phyloP scores from a whole-genome alignment of 2,329 filamentous ascomycete species.

The Laburnicola sp. region DNA sequence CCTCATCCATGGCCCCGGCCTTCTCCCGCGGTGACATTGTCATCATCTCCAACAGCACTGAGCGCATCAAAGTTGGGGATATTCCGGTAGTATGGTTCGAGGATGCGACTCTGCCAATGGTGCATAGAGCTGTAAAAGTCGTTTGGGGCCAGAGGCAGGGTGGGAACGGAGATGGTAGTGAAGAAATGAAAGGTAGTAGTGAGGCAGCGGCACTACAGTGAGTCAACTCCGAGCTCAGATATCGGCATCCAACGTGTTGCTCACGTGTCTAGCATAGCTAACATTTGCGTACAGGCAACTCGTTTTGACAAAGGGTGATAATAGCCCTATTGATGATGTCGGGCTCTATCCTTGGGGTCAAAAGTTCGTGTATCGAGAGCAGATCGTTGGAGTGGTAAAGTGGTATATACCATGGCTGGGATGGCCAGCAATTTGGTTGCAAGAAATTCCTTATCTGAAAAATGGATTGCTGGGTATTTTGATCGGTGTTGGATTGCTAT shows the following conservation, averaged over 20 bases:
- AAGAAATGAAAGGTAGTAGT: no score
- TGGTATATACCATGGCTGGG: constrained; percentile 7
- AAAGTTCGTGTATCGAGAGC: background rate
- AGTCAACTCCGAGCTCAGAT: no score
- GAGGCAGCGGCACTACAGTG: no score
- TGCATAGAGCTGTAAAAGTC: constrained; percentile 25
- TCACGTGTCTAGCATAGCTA: background rate
- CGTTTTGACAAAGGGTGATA: constrained; percentile 11
- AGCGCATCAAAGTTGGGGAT: constrained; percentile 21
- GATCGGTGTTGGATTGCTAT: no score
- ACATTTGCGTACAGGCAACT: constrained; percentile 3
- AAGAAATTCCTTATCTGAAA: no score
- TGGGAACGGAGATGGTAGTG: no score
- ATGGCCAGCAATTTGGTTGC: background rate
- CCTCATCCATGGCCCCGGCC: constrained; percentile 31
- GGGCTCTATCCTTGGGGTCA: constrained; percentile 3
- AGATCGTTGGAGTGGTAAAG: constrained; percentile 5
- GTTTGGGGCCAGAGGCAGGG: no score
- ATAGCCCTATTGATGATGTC: constrained; percentile 3
- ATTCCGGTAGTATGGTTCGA: constrained; percentile 33
- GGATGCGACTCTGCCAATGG: constrained; percentile 25
- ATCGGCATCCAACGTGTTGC: no score
- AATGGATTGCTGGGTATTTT: no score
- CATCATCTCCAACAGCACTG: constrained; percentile 21
- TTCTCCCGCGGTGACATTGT: constrained; percentile 31